Evolutionary conservation across 495 filamentous ascomycete genomes (phyloP).

Genomic region (Hypoxylon subgilvum): DNA sequence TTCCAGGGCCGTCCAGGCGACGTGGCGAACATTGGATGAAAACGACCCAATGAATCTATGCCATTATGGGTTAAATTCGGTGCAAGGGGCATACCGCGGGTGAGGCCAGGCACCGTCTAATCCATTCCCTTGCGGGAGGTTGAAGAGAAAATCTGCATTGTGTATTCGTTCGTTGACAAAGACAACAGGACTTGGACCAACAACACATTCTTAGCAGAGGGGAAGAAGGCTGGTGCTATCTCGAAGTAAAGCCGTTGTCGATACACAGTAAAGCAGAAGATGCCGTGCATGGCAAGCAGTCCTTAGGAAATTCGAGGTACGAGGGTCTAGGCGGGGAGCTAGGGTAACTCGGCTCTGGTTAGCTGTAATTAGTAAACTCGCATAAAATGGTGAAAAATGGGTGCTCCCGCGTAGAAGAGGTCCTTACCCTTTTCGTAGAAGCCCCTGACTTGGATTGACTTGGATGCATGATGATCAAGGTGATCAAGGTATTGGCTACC

Average conservation of each 20-base stretch:
- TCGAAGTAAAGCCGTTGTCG: slow-evolving; percentile 6
- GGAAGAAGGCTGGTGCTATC: too few relatives aligned
- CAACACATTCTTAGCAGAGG: too few relatives aligned
- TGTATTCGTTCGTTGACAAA: too few relatives aligned
- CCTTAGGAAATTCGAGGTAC: slow-evolving; percentile 16
- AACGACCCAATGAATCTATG: slow-evolving; percentile 24
- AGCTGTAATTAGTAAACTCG: too few relatives aligned
- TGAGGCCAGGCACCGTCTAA: slow-evolving; percentile 19
- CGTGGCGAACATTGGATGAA: slow-evolving; percentile 35
- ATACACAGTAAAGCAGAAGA: slow-evolving; percentile 16
- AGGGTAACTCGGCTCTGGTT: too few relatives aligned
- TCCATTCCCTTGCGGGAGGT: slow-evolving; percentile 15
- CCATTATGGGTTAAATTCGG: slow-evolving; percentile 23
- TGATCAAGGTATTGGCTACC: slow-evolving; percentile 18
- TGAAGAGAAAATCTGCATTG: too few relatives aligned
- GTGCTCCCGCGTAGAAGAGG: slow-evolving; percentile 3
- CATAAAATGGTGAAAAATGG: slow-evolving; percentile 10
- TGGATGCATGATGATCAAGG: slow-evolving; percentile 26
- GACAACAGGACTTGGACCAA: too few relatives aligned
- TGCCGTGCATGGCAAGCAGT: slow-evolving; percentile 5
- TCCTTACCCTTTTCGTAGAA: slow-evolving; percentile 18
- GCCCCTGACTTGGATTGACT: slow-evolving; percentile 32
- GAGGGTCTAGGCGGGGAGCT: not conserved
- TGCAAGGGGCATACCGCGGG: slow-evolving; percentile 31
- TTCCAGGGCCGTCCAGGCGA: too few relatives aligned